Evolutionary conservation across 2,329 filamentous ascomycete genomes (phyloP), one percentile per base, ranked within the genome.

Genomic region (Scedosporium boydii): DNA sequence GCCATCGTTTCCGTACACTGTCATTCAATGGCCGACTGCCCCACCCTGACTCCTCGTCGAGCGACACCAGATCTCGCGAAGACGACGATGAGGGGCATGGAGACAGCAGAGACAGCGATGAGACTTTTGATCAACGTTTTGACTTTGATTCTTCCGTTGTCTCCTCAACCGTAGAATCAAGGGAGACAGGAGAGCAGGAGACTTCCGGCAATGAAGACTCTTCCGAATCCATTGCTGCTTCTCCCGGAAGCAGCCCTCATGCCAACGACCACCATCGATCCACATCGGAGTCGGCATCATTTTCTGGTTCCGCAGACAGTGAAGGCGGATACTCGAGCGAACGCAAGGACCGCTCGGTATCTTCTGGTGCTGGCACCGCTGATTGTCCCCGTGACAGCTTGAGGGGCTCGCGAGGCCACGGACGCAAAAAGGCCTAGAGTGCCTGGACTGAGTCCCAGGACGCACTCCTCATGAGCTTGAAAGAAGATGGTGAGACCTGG

Each of bases 391-490:
- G 10, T 38, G 18, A 27, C 23, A 18, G 27, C 4, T 55, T 14
- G 12, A 55, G 6, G 12, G 18, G 21, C 51, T 55, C 51, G n/a
- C 51, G 51, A 27, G 55, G 55, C 27, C 26, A 38, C 44, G 44
- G 59, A 34, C 14, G 44, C 51, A 23, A 27, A 55, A 55, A 55
- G 51, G 51, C 51, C 23, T 55, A 55, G 51, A 14, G 51, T 27
- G 63, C 34, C 3, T 76, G 75, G 75, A 68, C 71, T 9, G 59
- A 71, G 7, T 76, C 75, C 0, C 70, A 77, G 27, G 74, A 77
- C 59, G 64, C 65, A 10, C 64, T 73, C 3, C 69, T 77, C 6
- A 63, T 68, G 2, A 68, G 69, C 44, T 73, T 77, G 72, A 76
- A 74, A 62, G 68, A 70, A 34, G 67, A 67, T 0, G 64, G 65